A percentile compares a stretch with the other conserved stretches of the same genome.
Evolutionary conservation across 1,284 basidiomycete species (phyloP).

Genomic region (Mycena citricolor): DNA sequence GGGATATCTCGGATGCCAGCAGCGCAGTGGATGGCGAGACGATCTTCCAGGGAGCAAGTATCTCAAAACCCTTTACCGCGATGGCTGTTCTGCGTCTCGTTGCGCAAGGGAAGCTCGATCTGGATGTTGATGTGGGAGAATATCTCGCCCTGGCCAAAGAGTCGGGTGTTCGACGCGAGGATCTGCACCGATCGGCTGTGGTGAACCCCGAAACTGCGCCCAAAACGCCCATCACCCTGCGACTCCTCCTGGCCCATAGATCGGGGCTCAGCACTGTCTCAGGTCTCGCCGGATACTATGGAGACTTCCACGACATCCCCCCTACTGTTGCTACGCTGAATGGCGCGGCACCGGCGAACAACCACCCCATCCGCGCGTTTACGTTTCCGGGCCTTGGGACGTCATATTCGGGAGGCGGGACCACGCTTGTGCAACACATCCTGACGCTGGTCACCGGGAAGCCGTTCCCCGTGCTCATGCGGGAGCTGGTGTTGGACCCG

Average conservation of each 20-base stretch:
- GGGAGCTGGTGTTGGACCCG: constrained; percentile 13
- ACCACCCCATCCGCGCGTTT: constrained; percentile 15
- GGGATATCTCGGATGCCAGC: constrained; percentile 2
- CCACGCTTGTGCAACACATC: constrained; percentile 13
- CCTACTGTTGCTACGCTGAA: constrained; percentile 6
- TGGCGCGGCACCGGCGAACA: constrained; percentile 4
- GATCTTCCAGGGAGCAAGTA: constrained; percentile 13
- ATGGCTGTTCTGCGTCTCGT: constrained; percentile 16
- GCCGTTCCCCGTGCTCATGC: constrained; percentile 12
- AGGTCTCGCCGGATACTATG: constrained; percentile 8
- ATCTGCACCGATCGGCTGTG: constrained; percentile 2
- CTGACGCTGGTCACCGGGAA: constrained; percentile 16
- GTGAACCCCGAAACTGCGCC: constrained; percentile 10
- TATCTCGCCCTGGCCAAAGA: constrained; percentile 9
- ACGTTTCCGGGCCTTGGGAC: constrained; percentile 15
- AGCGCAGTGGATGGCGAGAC: constrained; percentile 8
- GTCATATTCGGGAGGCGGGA: constrained; percentile 15
- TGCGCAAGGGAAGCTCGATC: constrained; percentile 7
- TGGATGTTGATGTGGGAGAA: constrained; percentile 10
- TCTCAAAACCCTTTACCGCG: constrained; percentile 16
- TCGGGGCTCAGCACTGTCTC: constrained; percentile 15
- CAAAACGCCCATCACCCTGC: constrained; percentile 9
- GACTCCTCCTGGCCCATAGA: constrained; percentile 11
- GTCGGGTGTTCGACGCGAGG: background rate
- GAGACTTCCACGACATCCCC: constrained; percentile 1